Conservation (phyloP, 1,284 basidiomycete genomes). For the Sutorius eximius region DNA sequence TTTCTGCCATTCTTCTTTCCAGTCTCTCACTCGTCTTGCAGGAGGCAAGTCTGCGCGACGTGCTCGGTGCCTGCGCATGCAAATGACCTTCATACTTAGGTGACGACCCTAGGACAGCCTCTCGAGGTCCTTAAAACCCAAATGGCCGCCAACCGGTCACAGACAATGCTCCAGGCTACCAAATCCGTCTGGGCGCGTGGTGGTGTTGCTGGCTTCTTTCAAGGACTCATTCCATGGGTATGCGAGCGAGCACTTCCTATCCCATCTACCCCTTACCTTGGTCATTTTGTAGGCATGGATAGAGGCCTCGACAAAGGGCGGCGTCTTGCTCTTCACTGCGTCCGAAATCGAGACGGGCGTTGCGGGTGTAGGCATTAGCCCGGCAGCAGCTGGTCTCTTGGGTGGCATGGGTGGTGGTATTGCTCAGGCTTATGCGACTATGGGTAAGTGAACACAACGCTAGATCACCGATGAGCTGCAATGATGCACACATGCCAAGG, state of each 20-base stretch:
- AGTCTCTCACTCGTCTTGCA: slow-evolving; percentile 29
- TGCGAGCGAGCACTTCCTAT: slow-evolving; percentile 24
- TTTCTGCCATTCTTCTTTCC: slow-evolving; percentile 10
- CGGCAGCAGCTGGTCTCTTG: slow-evolving; percentile 83
- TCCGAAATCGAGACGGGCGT: slow-evolving; percentile 87
- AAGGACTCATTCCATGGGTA: slow-evolving; percentile 98
- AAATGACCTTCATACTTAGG: slow-evolving; percentile 43
- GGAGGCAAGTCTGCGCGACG: slow-evolving; percentile 44
- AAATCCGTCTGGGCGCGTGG: slow-evolving; percentile 90
- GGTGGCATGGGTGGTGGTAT: slow-evolving; percentile 98
- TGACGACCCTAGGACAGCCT: slow-evolving; percentile 97
- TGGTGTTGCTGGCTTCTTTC: slow-evolving; percentile 90
- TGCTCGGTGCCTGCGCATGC: background rate
- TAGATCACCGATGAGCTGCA: slow-evolving; percentile 3
- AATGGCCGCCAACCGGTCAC: slow-evolving; percentile 92
- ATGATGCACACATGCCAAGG: slow-evolving; percentile 19
- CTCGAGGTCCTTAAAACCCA: slow-evolving; percentile 99
- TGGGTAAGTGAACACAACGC: slow-evolving; percentile 67
- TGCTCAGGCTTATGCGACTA: slow-evolving; percentile 98
- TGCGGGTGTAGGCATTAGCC: slow-evolving; percentile 67
- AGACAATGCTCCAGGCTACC: slow-evolving; percentile 88
- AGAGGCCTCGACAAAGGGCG: slow-evolving; percentile 98
- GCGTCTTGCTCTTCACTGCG: slow-evolving; percentile 93
- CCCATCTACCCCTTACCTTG: slow-evolving; percentile 1
- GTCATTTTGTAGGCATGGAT: slow-evolving; percentile 84